phyloP scores from a whole-genome alignment of 2,329 filamentous ascomycete genomes.

The Fonsecaea erecta region DNA sequence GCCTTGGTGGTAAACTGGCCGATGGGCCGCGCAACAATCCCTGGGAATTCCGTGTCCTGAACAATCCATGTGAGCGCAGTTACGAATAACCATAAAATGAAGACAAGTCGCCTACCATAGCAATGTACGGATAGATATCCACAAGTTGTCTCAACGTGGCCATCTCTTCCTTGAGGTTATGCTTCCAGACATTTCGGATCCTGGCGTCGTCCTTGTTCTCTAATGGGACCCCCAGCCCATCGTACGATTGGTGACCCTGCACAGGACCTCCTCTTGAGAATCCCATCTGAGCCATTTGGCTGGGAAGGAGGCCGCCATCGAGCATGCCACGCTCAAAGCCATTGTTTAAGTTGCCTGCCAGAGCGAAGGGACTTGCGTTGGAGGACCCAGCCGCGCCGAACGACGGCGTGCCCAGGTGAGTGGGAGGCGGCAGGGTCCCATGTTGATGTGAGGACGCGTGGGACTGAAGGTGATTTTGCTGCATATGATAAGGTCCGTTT shows the following conservation, averaged over 20 bases:
- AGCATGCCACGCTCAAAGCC: conserved; percentile 57
- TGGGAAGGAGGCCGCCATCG: conserved; percentile 68
- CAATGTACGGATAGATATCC: conserved; percentile 92
- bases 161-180: conserved; percentile 92
- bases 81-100: background rate
- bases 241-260: conserved; percentile 60
- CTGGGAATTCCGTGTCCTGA: conserved; percentile 98
- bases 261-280: conserved; percentile 76
- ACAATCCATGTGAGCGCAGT: conserved; percentile 31
- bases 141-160: conserved; percentile 78
- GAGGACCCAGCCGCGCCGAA: conserved; percentile 61
- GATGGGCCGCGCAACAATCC: conserved; percentile 93
- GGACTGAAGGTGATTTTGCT: conserved; percentile 54
- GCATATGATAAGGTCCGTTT: conserved; percentile 65
- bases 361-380: conserved; percentile 35
- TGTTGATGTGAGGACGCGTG: conserved; percentile 51
- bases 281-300: conserved; percentile 84
- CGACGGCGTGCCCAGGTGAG: conserved; percentile 67
- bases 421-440: conserved; percentile 58
- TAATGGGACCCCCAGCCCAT: conserved; percentile 30
- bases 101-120: conserved; percentile 71
- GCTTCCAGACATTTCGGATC: conserved; percentile 95
- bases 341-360: conserved; percentile 55
- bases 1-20: conserved; percentile 92
- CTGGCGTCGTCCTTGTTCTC: conserved; percentile 65